Evolutionary conservation across 495 filamentous ascomycete species (phyloP), one percentile per base, ranked within the genome.

Genomic region (Poronia punctata): DNA sequence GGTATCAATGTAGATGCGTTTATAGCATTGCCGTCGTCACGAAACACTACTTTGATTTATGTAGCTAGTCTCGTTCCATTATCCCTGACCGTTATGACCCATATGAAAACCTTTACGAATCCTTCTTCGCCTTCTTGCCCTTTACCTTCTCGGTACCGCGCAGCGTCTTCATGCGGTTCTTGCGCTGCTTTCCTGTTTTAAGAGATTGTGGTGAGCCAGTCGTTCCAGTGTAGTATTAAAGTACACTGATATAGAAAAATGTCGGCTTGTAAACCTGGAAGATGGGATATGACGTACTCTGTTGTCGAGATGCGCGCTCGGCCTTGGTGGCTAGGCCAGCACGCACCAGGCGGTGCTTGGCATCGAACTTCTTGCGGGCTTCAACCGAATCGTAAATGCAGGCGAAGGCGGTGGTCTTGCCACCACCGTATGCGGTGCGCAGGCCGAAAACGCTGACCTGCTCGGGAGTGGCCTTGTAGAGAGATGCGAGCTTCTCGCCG

Each of bases 311-410:
- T 50, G 93, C 75, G 74, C 87, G 87, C 83, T 99, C 93, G 65
- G 88, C 76, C 86, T 97, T 97, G 59, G 62, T 69, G 49, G 86
- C 89, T 46, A 83, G 75, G 57, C 92, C 92, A 65, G 93, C 83
- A 56, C 93, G 80, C 68, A 97, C 80, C 45, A 94, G 79, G 66
- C 92, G 80, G 83, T 95, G 97, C 71, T 84, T 84, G 55, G 93
- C 93, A 83, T 99, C 93, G 70, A 97, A 99, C 74, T 96, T 95
- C 85, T 96, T 97, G 80, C 97, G 79, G 55, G 86, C 86, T 77
- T 97, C 93, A 53, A 76, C 71, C 54, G 84, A 90, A 66, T 99
- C 93, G 78, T 99, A 99, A 74, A 99, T 78, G 52, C 97, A 83
- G 48, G 88, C 93, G 70, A 99, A 99, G 56, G 93, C 93, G 44